phyloP scores from a whole-genome alignment of 352 stramenopile genomes.

The Thalassiosira mediterranea region DNA sequence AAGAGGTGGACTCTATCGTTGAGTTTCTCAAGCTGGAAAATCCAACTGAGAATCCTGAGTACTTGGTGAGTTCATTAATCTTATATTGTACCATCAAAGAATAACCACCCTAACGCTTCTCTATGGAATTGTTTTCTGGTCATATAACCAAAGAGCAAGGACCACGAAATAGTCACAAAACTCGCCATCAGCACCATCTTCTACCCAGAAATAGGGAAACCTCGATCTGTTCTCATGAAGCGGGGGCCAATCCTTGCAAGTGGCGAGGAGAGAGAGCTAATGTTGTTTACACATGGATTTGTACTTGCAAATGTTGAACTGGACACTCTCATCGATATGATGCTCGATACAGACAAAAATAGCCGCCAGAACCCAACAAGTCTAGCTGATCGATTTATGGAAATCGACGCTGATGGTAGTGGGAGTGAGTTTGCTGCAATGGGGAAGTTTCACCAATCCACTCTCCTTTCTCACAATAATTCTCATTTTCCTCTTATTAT shows the following conservation, averaged over 20 bases:
- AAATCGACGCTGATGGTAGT: conserved; percentile 40
- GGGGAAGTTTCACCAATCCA: too few relatives aligned
- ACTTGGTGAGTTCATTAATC: conserved; percentile 6
- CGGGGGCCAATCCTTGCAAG: conserved; percentile 36
- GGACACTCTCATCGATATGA: conserved; percentile 18
- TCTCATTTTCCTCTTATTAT: too few relatives aligned
- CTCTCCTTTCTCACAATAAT: too few relatives aligned
- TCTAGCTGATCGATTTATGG: conserved; percentile 33
- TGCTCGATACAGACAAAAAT: conserved; percentile 22
- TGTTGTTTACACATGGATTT: conserved; percentile 45
- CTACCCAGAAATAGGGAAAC: conserved; percentile 30
- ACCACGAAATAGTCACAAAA: conserved; percentile 24
- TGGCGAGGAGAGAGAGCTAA: conserved; percentile 37
- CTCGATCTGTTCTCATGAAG: conserved; percentile 42
- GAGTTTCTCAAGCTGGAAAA: conserved; percentile 33
- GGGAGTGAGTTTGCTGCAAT: too few relatives aligned
- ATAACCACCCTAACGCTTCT: too few relatives aligned
- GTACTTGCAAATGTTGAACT: conserved; percentile 34
- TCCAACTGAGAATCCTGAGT: not conserved
- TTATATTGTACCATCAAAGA: too few relatives aligned
- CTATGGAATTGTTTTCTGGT: too few relatives aligned
- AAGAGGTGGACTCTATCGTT: conserved; percentile 25
- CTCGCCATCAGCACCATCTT: conserved; percentile 25
- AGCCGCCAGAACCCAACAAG: conserved; percentile 22
- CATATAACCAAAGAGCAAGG: too few relatives aligned